Conservation (phyloP, 495 filamentous ascomycete genomes). For the Sphaerosporella brunnea region DNA sequence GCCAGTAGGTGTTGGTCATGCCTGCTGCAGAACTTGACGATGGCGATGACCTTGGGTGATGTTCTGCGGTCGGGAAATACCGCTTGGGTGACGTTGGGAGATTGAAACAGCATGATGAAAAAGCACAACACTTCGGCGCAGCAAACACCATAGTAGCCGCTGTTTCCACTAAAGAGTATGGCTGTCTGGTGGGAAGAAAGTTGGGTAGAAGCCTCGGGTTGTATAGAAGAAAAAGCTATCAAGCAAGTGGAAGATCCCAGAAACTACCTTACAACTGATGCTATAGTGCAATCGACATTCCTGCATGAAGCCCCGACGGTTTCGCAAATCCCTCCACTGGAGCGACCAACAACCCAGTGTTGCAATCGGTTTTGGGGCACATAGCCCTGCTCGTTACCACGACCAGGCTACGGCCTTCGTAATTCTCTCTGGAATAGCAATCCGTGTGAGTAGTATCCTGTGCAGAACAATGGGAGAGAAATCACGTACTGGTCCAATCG, state of each 20-base stretch:
- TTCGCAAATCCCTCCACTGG: no score
- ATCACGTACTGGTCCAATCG: no score
- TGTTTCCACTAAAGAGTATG: conserved; percentile 15
- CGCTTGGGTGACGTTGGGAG: conserved; percentile 7
- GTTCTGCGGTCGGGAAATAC: conserved; percentile 2
- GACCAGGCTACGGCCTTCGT: no score
- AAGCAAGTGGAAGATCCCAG: conserved; percentile 10
- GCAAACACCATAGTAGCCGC: conserved; percentile 15
- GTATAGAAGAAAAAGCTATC: conserved; percentile 11
- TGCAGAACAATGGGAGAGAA: no score
- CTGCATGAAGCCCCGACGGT: no score
- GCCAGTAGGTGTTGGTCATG: conserved; percentile 24
- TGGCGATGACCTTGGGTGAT: conserved; percentile 9
- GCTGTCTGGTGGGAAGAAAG: conserved; percentile 20
- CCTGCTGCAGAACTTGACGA: conserved; percentile 14
- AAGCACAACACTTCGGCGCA: conserved; percentile 10
- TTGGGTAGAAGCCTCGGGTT: conserved; percentile 17
- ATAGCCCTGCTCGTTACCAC: no score
- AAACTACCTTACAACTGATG: no score
- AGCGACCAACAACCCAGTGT: no score
- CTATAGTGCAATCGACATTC: no score
- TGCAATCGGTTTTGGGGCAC: no score
- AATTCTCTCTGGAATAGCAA: no score
- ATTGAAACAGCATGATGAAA: conserved; percentile 11
- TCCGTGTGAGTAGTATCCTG: no score